These are phyloP conservation scores for Cardamine occulta DNA, from an alignment of 345 rosid species.

Conservation along the genomic window DNA sequence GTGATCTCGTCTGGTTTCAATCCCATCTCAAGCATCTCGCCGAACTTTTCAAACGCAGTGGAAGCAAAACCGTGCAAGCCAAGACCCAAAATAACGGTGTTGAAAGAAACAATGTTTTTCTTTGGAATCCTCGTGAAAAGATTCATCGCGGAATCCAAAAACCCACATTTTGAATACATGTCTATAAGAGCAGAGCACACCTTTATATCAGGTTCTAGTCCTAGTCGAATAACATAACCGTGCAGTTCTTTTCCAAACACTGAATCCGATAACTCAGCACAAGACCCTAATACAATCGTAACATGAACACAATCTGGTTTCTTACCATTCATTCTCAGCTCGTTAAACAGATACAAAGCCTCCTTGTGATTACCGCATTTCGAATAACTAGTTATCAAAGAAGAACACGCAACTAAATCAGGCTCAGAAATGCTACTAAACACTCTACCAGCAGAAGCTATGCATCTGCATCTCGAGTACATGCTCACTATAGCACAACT, in stretches of 20 bases:
- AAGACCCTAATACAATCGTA: slow-evolving; percentile 59
- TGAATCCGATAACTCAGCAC: slow-evolving; percentile 59
- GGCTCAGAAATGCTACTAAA: slow-evolving; percentile 53
- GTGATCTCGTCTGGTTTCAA: slow-evolving; percentile 69
- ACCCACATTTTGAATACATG: slow-evolving; percentile 87
- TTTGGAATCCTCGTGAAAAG: slow-evolving; percentile 54
- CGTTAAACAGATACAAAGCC: slow-evolving; percentile 53
- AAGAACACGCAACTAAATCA: slow-evolving; percentile 81
- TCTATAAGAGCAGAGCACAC: slow-evolving; percentile 75
- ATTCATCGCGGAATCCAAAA: slow-evolving; percentile 51
- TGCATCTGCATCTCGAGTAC: slow-evolving; percentile 68
- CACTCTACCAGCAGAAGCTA: slow-evolving; percentile 60
- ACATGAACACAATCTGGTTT: slow-evolving; percentile 64
- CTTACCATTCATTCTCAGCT: slow-evolving; percentile 53
- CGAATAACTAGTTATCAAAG: slow-evolving; percentile 71
- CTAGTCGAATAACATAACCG: slow-evolving; percentile 59
- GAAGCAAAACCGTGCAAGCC: slow-evolving; percentile 74
- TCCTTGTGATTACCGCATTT: slow-evolving; percentile 61
- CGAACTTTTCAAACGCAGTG: slow-evolving; percentile 64
- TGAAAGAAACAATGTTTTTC: slow-evolving; percentile 62
- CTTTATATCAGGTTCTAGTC: slow-evolving; percentile 59
- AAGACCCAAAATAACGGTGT: slow-evolving; percentile 68
- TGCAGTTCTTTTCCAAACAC: slow-evolving; percentile 65
- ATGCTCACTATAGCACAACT: slow-evolving; percentile 68
- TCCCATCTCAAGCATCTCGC: slow-evolving; percentile 53